These are phyloP conservation scores for Boletus pseudo-olivaceus DNA, from an alignment of 768 basidiomycete genomes.

Conservation along the genomic window DNA sequence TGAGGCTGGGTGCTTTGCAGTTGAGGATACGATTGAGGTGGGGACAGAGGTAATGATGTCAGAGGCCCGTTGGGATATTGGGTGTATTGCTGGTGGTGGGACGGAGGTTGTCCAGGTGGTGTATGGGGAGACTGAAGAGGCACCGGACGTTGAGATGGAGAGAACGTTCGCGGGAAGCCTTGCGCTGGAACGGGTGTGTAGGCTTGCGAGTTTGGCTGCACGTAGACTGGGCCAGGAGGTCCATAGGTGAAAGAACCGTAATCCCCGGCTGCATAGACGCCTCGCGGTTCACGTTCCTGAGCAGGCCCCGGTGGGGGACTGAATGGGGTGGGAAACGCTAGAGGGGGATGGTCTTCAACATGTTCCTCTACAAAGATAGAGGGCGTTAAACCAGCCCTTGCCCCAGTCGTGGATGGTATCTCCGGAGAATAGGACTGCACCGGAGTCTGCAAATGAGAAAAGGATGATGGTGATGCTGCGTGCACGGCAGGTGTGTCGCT, in stretches of 20 bases:
- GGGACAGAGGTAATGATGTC: slow-evolving; percentile 8
- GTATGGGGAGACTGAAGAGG: slow-evolving; percentile 10
- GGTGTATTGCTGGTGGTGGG: slow-evolving; percentile 13
- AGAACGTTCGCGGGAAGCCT: slow-evolving; percentile 1
- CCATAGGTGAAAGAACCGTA: slow-evolving; percentile 1
- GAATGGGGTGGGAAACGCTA: slow-evolving; percentile 6
- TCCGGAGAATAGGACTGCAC: slow-evolving; percentile 6
- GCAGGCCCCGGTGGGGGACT: neutral
- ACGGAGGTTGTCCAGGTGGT: slow-evolving; percentile 8
- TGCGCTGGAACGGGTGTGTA: slow-evolving; percentile 5
- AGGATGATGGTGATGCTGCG: neutral
- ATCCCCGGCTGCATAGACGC: neutral
- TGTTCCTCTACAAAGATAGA: slow-evolving; percentile 18
- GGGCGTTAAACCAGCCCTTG: slow-evolving; percentile 6
- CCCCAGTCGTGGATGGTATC: neutral
- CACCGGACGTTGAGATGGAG: slow-evolving; percentile 6
- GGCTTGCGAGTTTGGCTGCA: slow-evolving; percentile 10
- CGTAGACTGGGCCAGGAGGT: slow-evolving; percentile 6
- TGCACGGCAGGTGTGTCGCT: slow-evolving; percentile 16
- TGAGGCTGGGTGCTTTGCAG: slow-evolving; percentile 8
- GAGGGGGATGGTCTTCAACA: neutral
- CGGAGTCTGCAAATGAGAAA: slow-evolving; percentile 7
- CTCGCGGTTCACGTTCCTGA: neutral
- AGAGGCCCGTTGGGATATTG: slow-evolving; percentile 10
- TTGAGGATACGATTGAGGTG: slow-evolving; percentile 13